Base-by-base conservation (phyloP, 148 eudicot genomes). In the Rhododendron simsii region DNA sequence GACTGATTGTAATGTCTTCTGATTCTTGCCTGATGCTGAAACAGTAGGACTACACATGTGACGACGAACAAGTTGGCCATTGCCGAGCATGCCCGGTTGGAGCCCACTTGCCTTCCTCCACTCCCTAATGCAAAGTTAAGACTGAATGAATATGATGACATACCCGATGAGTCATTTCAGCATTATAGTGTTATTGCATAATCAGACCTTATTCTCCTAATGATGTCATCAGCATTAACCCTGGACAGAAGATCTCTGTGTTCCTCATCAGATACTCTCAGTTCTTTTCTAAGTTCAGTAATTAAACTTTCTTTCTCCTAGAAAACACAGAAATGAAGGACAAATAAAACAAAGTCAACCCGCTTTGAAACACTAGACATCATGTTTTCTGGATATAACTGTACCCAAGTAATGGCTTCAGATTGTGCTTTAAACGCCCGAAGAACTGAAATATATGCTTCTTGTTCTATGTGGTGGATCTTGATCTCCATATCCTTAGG, bases 371-470 rank as follows among this genome's bases (percentile, higher is more conserved):
- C 47, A 73, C 77, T 65, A 7, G 20, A 83, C 37, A 80, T 13
- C 79, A 57, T 13, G 65, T 74, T 83, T 45, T 45, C 57, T 78
- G 26, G 50, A 61, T 39, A 10, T 13, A 48, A 77, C 16, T 47
- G 83, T 55, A 96, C 98, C 98, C 98, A 94, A 87, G 96, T 84
- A 91, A 96, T 90, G 85, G 98, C 98, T 88, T 95, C 96, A 15
- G 96, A 94, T 88, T 95, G 98, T 81, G 98, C 98, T 91, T 95
- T 93, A 84, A 96, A 96, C 73, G 98, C 98, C 71, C 96, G 90
- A 63, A 96, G 89, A 81, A 96, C 95, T 57, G 96, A 91, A 87
- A 90, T 89, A 88, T 96, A 96, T 48, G 98, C 98, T 86, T 96
- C 98, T 88, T 95, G 95, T 87, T 96, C 98, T 89, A 93, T 90